Evolutionary conservation across 495 filamentous ascomycete genomes (phyloP), one percentile per base, ranked within the genome.

Genomic region (Chaetomium cochliodes): DNA sequence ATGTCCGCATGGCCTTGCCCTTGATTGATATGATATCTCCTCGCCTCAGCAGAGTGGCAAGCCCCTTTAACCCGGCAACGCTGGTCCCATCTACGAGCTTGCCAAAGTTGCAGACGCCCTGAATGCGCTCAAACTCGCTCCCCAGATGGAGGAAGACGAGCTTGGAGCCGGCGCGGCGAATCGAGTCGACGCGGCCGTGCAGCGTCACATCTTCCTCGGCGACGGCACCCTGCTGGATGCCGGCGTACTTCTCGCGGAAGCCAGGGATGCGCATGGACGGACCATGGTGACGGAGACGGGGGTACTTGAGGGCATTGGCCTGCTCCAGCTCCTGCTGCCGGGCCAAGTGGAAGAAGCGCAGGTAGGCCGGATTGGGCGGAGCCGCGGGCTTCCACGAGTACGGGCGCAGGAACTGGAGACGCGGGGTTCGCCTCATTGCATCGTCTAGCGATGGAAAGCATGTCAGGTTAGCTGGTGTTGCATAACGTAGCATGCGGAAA

Each of bases 61-160:
- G 79, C 25, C 75, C 73, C 69, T 87, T 88, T 72, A 93, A 90
- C 13, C 47, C 49, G 3, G 63, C 47, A 0, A 60, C 22, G 3
- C 55, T 63, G 1, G 81, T 74, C 12, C 77, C 75, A 5, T 15
- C 60, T 9, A 66, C 67, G 6, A 96, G 75, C 52, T 80, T 83
- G 39, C 77, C 76, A 46, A 87, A 77, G 76, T 90, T 88, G 74
- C 88, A 84, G 74, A 96, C 83, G 30, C 83, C 82, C 73, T 98
- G 94, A 37, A 92, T 70, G 66, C 82, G 84, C 69, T 83, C 73
- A 41, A 85, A 87, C 75, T 92, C 85, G 77, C 89, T 85, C 62
- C 83, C 76, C 62, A 98, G 70, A 76, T 93, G 89, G 67, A 97
- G 77, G 76, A 98, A 98, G 50, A 90, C 81, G 72, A 98, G 86